These are phyloP conservation scores for Anthostomella pinea DNA, from an alignment of 2,329 filamentous ascomycete genomes.

Conservation along the genomic window DNA sequence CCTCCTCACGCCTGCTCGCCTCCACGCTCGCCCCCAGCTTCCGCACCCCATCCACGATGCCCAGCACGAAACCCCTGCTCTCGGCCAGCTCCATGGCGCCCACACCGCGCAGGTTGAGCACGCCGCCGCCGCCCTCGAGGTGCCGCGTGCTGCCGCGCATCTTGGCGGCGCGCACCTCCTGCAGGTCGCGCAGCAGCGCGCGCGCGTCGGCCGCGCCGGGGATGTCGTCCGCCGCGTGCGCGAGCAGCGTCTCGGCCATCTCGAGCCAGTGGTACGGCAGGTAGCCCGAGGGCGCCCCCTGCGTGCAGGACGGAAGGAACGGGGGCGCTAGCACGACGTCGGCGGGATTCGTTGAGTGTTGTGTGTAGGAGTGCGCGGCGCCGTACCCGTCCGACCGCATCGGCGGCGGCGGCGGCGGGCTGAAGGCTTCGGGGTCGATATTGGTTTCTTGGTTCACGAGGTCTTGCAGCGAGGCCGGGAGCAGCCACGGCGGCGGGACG, in stretches of 20 bases:
- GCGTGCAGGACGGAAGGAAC: conserved; percentile 74
- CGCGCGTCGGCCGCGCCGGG: conserved; percentile 69
- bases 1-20: conserved; percentile 70
- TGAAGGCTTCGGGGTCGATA: conserved; percentile 68
- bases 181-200: conserved; percentile 72
- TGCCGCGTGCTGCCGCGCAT: conserved; percentile 72
- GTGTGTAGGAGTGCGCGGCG: conserved; percentile 37
- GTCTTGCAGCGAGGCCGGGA: conserved; percentile 67
- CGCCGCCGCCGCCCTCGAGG: conserved; percentile 70
- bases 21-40: conserved; percentile 81
- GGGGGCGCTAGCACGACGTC: conserved; percentile 60
- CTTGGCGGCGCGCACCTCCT: conserved; percentile 88
- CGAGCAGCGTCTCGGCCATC: conserved; percentile 80
- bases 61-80: conserved; percentile 76
- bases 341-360: conserved; percentile 12
- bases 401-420: conserved; percentile 69
- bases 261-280: conserved; percentile 97
- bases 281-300: conserved; percentile 62
- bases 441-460: conserved; percentile 82
- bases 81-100: conserved; percentile 93
- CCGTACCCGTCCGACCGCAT: conserved; percentile 47
- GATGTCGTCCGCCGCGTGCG: conserved; percentile 82
- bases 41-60: conserved; percentile 83
- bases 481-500: conserved; percentile 84
- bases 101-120: conserved; percentile 68